Evolutionary conservation across 495 filamentous ascomycete genomes (phyloP), one percentile per base, ranked within the genome.

Genomic region (Aeminium ludgeri): DNA sequence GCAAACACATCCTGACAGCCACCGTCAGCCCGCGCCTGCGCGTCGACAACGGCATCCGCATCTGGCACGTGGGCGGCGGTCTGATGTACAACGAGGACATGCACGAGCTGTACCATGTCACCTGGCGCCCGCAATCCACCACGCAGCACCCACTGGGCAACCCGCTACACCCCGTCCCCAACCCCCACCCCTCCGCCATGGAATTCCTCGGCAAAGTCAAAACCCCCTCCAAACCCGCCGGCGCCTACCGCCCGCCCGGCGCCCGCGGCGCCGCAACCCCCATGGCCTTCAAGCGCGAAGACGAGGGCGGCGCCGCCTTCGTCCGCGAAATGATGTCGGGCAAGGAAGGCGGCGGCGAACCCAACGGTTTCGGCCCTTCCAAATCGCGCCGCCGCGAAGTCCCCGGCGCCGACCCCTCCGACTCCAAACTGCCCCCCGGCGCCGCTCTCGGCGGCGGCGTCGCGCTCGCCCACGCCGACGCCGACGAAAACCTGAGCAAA

Each of bases 11-110:
- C 53, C 69, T 97, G 60, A 97, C 89, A 32, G 89, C 89, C 10
- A 97, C 91, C 23, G 95, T 86, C 16, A 93, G 84, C 51, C 89
- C 89, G 4, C 77, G 89, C 27, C 67, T 97, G 48, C 77, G 89
- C 40, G 89, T 97, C 30, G 89, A 97, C 65, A 97, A 97, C 53
- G 91, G 89, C 34, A 68, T 96, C 41, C 84, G 84, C 55, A 71
- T 97, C 46, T 97, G 86, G 86, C 85, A 96, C 56, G 80, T 94
- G 20, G 77, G 76, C 38, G 89, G 89, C 30, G 73, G 72, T 6
- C 63, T 97, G 50, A 82, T 94, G 79, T 97, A 95, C 63, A 83
- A 85, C 54, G 81, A 85, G 55, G 89, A 96, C 23, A 78, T 95
- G 66, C 70, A 77, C 28, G 89, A 97, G 63, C 68, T 97, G 34